Percentiles rank a stretch among this genome's conserved stretches.
phyloP scores from a whole-genome alignment of 352 stramenopile genomes.

The Phytopythium ostracodes region DNA sequence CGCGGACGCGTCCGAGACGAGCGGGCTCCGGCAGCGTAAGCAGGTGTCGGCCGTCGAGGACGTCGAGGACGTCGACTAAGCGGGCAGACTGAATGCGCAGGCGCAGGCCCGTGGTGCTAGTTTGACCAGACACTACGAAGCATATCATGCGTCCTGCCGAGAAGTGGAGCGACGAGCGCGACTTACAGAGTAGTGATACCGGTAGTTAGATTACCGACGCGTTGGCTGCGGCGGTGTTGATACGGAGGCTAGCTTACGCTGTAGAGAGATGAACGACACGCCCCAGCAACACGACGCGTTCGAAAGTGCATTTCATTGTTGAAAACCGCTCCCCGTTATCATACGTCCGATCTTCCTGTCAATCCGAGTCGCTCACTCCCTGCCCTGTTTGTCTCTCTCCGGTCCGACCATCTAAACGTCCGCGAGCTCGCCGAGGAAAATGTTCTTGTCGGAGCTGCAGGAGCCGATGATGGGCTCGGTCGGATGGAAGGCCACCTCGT shows the following conservation, averaged over 20 bases:
- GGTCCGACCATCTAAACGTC: constrained; percentile 27
- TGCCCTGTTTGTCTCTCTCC: neutral
- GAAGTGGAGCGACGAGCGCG: neutral
- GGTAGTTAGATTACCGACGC: constrained; percentile 6
- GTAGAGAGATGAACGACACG: neutral
- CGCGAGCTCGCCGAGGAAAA: constrained; percentile 78
- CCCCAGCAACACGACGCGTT: neutral
- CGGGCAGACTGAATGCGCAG: neutral
- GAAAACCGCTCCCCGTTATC: neutral
- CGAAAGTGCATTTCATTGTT: constrained; percentile 8
- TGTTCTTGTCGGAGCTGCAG: constrained; percentile 83
- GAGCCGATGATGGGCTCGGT: constrained; percentile 82
- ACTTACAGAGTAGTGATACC: too few relatives aligned
- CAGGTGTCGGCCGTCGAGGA: constrained; percentile 58
- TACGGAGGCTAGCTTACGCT: neutral
- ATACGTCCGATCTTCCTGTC: neutral
- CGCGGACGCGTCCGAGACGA: constrained; percentile 8
- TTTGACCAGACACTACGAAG: neutral
- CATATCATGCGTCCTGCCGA: neutral
- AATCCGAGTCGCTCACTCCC: neutral
- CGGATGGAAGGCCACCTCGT: constrained; percentile 91
- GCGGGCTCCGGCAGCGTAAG: constrained; percentile 57
- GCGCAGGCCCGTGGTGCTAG: too few relatives aligned
- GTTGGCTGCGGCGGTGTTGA: neutral
- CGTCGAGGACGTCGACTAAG: constrained; percentile 80